A percentile compares a stretch with the other conserved stretches of the same genome.
These are phyloP conservation scores for Geosiphon pyriformis DNA, from an alignment of 192 early-diverging fungal species.

Conservation along the genomic window DNA sequence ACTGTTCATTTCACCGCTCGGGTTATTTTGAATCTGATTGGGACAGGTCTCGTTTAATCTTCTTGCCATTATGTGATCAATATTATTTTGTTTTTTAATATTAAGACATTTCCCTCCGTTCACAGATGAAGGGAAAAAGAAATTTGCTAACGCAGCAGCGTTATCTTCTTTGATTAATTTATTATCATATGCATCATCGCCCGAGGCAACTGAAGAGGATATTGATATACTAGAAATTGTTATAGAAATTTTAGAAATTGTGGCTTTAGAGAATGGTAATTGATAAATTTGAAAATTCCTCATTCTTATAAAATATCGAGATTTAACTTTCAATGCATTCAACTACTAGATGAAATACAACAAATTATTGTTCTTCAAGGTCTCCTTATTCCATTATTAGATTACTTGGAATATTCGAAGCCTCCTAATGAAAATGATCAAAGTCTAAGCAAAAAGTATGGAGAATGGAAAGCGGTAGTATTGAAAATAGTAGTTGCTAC, in stretches of 20 bases:
- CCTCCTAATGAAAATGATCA: slow-evolving; percentile 36
- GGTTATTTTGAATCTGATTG: slow-evolving; percentile 12
- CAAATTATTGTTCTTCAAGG: slow-evolving; percentile 31
- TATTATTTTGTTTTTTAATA: not conserved
- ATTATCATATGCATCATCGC: slow-evolving; percentile 1
- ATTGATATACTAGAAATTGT: slow-evolving; percentile 28
- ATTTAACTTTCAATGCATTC: not conserved
- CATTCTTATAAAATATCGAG: slow-evolving; percentile 7
- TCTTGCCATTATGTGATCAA: slow-evolving; percentile 3
- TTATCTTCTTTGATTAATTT: slow-evolving; percentile 12
- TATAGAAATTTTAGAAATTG: slow-evolving; percentile 32
- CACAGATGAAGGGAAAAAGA: slow-evolving; percentile 12
- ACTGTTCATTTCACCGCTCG: slow-evolving; percentile 16
- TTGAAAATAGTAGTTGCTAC: slow-evolving; percentile 42
- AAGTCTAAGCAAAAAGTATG: slow-evolving; percentile 46
- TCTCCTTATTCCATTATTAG: slow-evolving; percentile 32
- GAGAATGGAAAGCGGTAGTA: slow-evolving; percentile 35
- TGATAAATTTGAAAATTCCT: slow-evolving; percentile 10
- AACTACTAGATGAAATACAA: slow-evolving; percentile 37
- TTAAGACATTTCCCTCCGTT: not conserved
- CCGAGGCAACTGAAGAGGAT: slow-evolving; percentile 3
- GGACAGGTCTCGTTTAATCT: not conserved
- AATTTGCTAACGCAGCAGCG: not conserved
- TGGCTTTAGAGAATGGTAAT: slow-evolving; percentile 36
- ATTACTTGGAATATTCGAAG: slow-evolving; percentile 39